Evolutionary conservation across 2,329 filamentous ascomycete species (phyloP), one percentile per base, ranked within the genome.

Genomic region (Colletotrichum musae): DNA sequence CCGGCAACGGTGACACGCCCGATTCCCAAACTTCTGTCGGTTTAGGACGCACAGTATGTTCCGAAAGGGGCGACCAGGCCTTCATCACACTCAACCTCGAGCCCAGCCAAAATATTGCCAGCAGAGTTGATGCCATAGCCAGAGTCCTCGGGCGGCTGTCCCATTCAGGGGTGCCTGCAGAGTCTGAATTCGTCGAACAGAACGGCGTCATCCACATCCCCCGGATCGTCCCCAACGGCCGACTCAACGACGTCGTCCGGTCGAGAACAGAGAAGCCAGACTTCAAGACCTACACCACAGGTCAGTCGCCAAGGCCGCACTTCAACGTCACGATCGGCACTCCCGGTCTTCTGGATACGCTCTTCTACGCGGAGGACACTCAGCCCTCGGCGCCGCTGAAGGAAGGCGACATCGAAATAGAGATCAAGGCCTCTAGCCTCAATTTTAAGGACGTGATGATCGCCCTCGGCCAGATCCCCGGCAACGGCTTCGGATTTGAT

Each of bases 391-490:
- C 18, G 24, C 45, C 43, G 9, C 68, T 77, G 1, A 41, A 18
- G 6, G 53, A 63, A 0, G 71, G 72, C 32, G 71, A 75, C 9
- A 63, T 81, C 16, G 78, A 81, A 58, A 74, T 73, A 6, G 58
- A 72, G 36, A 51, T 73, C 7, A 65, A 72, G 10, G 72, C 75
- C 1, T 68, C 74, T 10, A 74, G 77, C 15, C 72, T 80, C 58
- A 79, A 80, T 70, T 80, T 81, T 72, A 78, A 78, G 50, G 79
- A 81, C 48, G 76, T 81, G 4, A 74, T 80, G 2, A 75, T 81
- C 21, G 76, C 79, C 2, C 67, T 79, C 16, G 80, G 80, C 3
- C 76, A 79, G 56, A 71, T 81, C 5, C 72, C 74, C 0, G 73
- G 75, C 1, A 68, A 74, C 2, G 63, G 70, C 13, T 77, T 82